Base-by-base conservation (phyloP, 1,139 yeast genomes). In the Taphrina wiesneri region DNA sequence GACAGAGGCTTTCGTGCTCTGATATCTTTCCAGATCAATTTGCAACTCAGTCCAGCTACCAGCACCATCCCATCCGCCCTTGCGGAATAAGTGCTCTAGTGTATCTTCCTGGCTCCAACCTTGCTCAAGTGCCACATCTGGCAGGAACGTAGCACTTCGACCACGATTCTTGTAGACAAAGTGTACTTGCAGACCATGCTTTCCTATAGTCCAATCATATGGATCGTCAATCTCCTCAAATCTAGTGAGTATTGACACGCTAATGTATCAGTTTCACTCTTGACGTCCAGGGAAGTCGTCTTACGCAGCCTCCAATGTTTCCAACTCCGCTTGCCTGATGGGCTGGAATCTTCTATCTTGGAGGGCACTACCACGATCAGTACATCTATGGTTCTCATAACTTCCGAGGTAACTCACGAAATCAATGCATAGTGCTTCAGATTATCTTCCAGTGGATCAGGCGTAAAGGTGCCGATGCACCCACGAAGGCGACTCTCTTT, bases 91-190 rank as follows among this genome's bases (percentile, higher is more conserved):
- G 71, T 89, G 82, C 70, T 79, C 80, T 67, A 92, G 77, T 0
- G 99, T 92, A 19, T 88, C 86, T 19, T 78, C 77, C 73, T 88
- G 82, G 71, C 82, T 84, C 97, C 98, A 92, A 2, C 83, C 85
- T 72, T 92, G 96, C 70, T 92, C 98, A n/a, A 78, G 81, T 17
- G 97, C 96, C 0, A 95, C 98, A 56, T 86, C 88, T 0, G 99
- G 99, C 57, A 95, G 77, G 71, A 90, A 93, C 0, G 99, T 93
- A 0, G 97, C 91, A 62, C 87, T 83, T 25, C 61, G 63, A 3
- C 70, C 62, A 11, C 69, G 69, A 9, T 67, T 77, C 17, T 75
- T 72, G 15, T 73, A 69, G 0, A 75, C 74, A 69, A 90, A 81
- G 30, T 77, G 75, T 21, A 91, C 83, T 67, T 84, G 81, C 41